Evolutionary conservation across 2,329 filamentous ascomycete genomes (phyloP), one percentile per base, ranked within the genome.

Genomic region (Neofusicoccum umdonicola): DNA sequence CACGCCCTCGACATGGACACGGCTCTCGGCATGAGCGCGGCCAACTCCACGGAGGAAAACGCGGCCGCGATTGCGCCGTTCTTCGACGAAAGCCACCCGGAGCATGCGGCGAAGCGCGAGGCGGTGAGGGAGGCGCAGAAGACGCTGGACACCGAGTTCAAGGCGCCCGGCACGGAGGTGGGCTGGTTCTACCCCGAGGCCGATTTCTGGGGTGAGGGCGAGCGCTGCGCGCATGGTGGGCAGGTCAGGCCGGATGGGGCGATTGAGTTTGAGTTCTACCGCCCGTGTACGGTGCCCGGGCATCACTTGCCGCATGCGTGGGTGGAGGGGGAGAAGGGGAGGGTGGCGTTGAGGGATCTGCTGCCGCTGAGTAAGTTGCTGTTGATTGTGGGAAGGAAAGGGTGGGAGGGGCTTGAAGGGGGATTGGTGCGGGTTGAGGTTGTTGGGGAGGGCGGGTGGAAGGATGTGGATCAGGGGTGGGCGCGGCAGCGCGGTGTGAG

Each of bases 121-220:
- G 71, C 70, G 2, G 73, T 77, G 3, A 8, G 19, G 19, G 19
- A 19, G 19, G 19, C 19, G 19, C 19, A 69, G 60, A 65, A 68
- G n/a, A 65, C 67, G 8, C 65, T 77, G 1, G 74, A 76, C 61
- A 65, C 58, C 2, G 74, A 77, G 64, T 78, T 77, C 63, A 70
- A 74, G 35, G 75, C 73, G 15, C 71, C 71, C 3, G 73, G 73
- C 1, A 67, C 69, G 3, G 74, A 77, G 64, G 67, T 76, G 12
- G 75, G 76, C 34, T 77, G 74, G 74, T 76, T 77, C 50, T 77
- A 77, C 62, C 71, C 69, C 13, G 4, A 37, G 17, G 50, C 41
- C 11, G 35, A 51, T 13, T 37, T 41, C 3, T 50, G 68, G 7
- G 61, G 63, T 2, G 71, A 73, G 61, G 71, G 69, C 3, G 62